Base-by-base conservation (phyloP, 2,329 filamentous ascomycete genomes). In the Biscogniauxia mediterranea region DNA sequence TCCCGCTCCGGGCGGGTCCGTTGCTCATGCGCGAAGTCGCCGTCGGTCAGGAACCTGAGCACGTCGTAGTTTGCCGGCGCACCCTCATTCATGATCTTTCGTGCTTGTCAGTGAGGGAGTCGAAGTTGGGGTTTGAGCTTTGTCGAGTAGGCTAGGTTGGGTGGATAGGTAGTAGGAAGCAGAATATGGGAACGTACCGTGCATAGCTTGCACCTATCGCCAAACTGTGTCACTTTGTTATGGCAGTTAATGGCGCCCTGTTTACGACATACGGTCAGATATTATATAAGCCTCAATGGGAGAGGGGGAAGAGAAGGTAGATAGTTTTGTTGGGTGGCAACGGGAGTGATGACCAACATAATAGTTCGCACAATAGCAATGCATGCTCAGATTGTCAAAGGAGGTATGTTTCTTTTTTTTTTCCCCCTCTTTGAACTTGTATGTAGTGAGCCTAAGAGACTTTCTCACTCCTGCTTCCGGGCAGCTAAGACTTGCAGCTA, bases 291-390 rank as follows among this genome's bases (percentile, higher is more conserved):
- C 25, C 26, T 49, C n/a, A 13, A 32, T 32, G 28, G 7, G 28
- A 32, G 3, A 23, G 52, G 11, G 26, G 1, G 11, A n/a, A n/a
- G n/a, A 21, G 15, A 15, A 53, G 20, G 23, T 20, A 15, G 11
- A n/a, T n/a, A n/a, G n/a, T n/a, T 23, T 23, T n/a, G 7, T 3
- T 32, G 23, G 11, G 21, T 7, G 26, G 4, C 6, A 11, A 20
- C 15, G 19, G 52, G 13, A 19, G 42, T 15, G 19, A 50, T 1
- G 9, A 66, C 68, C 60, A 46, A 72, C 70, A 49, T 72, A 73
- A 60, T 69, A 73, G 64, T 72, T 73, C 26, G 68, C 70, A 55
- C 70, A 73, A 28, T 72, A 71, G 65, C 66, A 72, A 61, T 65
- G 46, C 70, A 70, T 72, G 4, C 56, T 68, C 54, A 46, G 17